Evolutionary conservation across 768 basidiomycete species (phyloP), one percentile per base, ranked within the genome.

Genomic region (Cyathus striatus): DNA sequence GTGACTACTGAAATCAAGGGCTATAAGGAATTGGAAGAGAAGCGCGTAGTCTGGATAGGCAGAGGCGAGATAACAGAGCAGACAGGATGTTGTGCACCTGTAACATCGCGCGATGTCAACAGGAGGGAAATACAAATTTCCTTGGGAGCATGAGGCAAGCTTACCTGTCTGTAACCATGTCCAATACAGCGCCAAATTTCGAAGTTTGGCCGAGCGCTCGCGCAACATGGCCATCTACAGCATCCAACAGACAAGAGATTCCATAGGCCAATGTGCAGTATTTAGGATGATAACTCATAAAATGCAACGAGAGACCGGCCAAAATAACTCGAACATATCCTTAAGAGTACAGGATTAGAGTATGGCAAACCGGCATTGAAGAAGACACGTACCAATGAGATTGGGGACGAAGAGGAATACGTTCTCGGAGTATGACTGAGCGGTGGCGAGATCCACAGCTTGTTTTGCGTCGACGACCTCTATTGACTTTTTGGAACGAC

Each of bases 91-190:
- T 24, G 96, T 94, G 70, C 96, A 97, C 56, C 94, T 96, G 56
- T 34, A 32, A 43, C 40, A 23, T 23, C 40, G 32, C 27, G 13
- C 39, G 48, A 7, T 40, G 33, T 41, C 34, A 30, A 23, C 23
- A 7, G n/a, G 33, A 22, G n/a, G 36, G 24, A 45, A 23, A 41
- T n/a, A 12, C 7, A 16, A 47, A 46, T 3, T 21, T 12, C 4
- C 20, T 14, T 21, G 3, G n/a, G n/a, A n/a, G n/a, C n/a, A n/a
- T n/a, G n/a, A n/a, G n/a, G n/a, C n/a, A n/a, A 34, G 20, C 83
- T 50, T 50, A 95, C 93, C 95, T 72, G 63, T 99, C 96, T 5
- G 96, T 98, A 32, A 99, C 95, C 96, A 99, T 99, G 64, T 99
- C 96, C 54, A 99, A 67, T 34, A 98, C 95, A 3, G 92, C 93